Percentiles rank a stretch among this genome's conserved stretches.
phyloP scores from a whole-genome alignment of 306 rosid species.

The Corylus americana region DNA sequence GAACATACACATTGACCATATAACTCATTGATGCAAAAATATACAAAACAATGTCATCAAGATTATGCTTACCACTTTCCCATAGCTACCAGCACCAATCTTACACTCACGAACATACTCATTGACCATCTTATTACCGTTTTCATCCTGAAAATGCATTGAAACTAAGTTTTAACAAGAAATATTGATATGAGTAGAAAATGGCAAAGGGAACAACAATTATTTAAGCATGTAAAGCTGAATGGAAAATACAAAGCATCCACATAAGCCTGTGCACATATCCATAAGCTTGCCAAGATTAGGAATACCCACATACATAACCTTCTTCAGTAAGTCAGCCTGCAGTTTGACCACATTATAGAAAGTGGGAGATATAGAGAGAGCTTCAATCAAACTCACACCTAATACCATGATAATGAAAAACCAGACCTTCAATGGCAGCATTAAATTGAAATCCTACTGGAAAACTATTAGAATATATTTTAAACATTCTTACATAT shows the following conservation, averaged over 20 bases:
- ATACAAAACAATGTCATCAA: slow-evolving; percentile 19
- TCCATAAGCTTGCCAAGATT: background rate
- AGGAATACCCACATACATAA: background rate
- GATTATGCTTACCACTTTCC: slow-evolving; percentile 85
- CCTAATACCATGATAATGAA: background rate
- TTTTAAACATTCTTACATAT: background rate
- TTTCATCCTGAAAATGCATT: slow-evolving; percentile 66
- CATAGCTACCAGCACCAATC: slow-evolving; percentile 98
- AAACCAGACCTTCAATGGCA: background rate
- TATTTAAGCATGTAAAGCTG: background rate
- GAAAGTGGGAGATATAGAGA: background rate
- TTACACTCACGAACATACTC: slow-evolving; percentile 87
- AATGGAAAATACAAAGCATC: slow-evolving; percentile 15
- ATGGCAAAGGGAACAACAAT: slow-evolving; percentile 7
- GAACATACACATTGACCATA: slow-evolving; percentile 87
- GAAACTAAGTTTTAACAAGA: slow-evolving; percentile 3
- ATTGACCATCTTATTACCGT: slow-evolving; percentile 88
- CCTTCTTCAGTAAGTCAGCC: background rate
- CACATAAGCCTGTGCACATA: slow-evolving; percentile 6
- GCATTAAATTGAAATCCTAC: background rate
- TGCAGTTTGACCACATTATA: slow-evolving; percentile 6
- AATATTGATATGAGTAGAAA: slow-evolving; percentile 10
- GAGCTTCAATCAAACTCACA: background rate
- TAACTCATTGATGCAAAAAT: slow-evolving; percentile 2
- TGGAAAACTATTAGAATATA: background rate